phyloP scores from a whole-genome alignment of 2,329 filamentous ascomycete genomes.

The Epichloe bromicola region DNA sequence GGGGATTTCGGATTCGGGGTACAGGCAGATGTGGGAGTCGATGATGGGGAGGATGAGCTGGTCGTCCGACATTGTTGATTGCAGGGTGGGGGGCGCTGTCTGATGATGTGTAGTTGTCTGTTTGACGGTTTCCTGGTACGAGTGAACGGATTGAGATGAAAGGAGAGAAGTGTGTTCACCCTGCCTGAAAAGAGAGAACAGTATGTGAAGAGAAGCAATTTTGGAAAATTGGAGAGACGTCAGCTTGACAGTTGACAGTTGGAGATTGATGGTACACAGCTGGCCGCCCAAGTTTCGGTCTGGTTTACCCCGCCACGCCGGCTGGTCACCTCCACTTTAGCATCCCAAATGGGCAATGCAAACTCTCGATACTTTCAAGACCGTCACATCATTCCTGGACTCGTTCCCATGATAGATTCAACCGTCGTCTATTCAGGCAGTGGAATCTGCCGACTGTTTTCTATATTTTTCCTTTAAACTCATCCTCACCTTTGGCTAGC shows the following conservation, averaged over 20 bases:
- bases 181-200: background rate
- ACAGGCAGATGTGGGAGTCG: slow-evolving; percentile 89
- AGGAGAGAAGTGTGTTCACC: background rate
- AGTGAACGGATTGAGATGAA: background rate
- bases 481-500: slow-evolving; percentile 20
- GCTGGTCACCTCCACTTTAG: background rate
- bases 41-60: slow-evolving; percentile 48
- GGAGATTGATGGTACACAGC: background rate
- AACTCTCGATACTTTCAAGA: no score
- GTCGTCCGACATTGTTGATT: slow-evolving; percentile 22
- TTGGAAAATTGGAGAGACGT: background rate
- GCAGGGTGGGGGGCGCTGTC: background rate
- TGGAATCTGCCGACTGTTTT: background rate
- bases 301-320: background rate
- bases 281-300: background rate
- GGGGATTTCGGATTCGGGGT: slow-evolving; percentile 51
- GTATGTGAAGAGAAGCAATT: background rate
- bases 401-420: slow-evolving; percentile 30
- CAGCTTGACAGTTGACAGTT: background rate
- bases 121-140: background rate
- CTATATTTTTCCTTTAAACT: background rate
- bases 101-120: background rate
- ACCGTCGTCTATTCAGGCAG: slow-evolving; percentile 32
- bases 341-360: no score
- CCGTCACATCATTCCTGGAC: no score